phyloP scores from a whole-genome alignment of 257 asterid species.

The Jacaranda copaia region DNA sequence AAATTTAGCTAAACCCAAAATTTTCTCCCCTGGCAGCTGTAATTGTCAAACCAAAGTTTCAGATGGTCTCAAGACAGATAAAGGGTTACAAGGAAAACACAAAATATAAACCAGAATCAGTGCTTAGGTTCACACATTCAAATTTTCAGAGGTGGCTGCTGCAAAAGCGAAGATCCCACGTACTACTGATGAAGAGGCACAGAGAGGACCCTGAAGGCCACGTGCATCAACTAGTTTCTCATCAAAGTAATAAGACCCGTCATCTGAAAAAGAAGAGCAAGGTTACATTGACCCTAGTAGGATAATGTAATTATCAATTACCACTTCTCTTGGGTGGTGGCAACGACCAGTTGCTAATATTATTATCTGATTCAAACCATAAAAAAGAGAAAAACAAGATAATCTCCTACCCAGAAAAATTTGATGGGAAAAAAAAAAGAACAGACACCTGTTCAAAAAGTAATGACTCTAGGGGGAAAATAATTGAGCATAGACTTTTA shows the following conservation, averaged over 20 bases:
- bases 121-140: conserved; percentile 44
- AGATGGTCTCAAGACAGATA: not conserved
- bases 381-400: not conserved
- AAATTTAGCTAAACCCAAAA: conserved; percentile 66
- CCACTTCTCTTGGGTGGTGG: not conserved
- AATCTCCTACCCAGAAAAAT: no score
- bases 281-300: conserved; percentile 2
- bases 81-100: not conserved
- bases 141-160: conserved; percentile 48
- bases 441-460: no score
- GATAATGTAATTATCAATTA: not conserved
- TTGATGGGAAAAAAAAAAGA: no score
- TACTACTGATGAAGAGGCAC: conserved; percentile 65
- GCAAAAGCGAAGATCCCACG: conserved; percentile 64
- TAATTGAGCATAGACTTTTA: no score
- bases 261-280: conserved; percentile 44
- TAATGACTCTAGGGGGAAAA: no score
- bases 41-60: conserved; percentile 32
- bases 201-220: conserved; percentile 62
- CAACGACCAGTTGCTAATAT: not conserved
- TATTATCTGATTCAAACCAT: not conserved
- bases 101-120: not conserved
- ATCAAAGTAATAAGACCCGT: conserved; percentile 71
- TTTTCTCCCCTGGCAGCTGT: conserved; percentile 76
- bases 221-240: conserved; percentile 61